Evolutionary conservation across 495 filamentous ascomycete genomes (phyloP).

Genomic region (Letharia lupina): DNA sequence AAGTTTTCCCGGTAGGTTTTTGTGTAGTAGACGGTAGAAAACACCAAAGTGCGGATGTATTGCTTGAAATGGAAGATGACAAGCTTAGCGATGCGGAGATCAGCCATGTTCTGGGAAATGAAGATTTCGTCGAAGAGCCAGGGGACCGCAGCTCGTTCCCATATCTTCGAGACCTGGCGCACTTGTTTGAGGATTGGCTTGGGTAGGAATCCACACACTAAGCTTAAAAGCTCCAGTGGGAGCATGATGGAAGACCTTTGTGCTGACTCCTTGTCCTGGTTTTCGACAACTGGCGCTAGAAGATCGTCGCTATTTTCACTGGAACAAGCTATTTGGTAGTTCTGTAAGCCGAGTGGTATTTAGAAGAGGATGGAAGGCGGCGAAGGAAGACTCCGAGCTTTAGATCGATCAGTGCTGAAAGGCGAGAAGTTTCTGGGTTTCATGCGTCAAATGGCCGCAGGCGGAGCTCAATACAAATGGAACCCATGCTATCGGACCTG

Average conservation of each 20-base stretch:
- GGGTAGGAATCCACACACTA: neutral
- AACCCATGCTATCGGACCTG: no score
- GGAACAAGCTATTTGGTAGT: neutral
- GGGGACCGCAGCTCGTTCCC: neutral
- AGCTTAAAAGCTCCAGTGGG: neutral
- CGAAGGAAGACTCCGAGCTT: no score
- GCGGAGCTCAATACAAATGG: no score
- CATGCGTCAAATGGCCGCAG: neutral
- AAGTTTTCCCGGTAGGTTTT: neutral
- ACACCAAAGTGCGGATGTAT: neutral
- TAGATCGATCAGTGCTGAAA: neutral
- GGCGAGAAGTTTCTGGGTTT: neutral
- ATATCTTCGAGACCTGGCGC: neutral
- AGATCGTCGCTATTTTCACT: neutral
- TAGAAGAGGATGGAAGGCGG: no score
- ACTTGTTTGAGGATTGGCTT: conserved; percentile 1
- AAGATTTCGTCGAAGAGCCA: neutral
- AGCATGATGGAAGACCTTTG: neutral
- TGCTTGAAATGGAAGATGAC: neutral
- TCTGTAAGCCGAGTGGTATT: neutral
- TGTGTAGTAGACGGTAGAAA: neutral
- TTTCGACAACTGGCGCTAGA: neutral
- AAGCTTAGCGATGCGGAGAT: neutral
- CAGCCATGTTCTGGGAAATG: neutral
- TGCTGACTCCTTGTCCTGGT: neutral